These are phyloP conservation scores for Fragaria iinumae DNA, from an alignment of 306 rosid species.

Conservation along the genomic window DNA sequence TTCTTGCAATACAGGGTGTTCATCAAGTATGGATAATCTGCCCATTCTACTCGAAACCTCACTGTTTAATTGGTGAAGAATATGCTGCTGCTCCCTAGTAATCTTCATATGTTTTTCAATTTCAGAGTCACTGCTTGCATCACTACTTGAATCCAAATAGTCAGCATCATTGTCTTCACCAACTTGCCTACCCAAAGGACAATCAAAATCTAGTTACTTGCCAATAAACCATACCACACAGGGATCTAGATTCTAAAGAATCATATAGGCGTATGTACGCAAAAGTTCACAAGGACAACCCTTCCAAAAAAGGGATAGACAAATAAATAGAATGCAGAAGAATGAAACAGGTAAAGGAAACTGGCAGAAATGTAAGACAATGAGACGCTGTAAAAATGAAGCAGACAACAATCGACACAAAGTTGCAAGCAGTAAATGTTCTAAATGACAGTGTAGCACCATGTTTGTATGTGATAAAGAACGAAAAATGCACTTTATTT, in stretches of 20 bases:
- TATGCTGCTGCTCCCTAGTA: slow-evolving; percentile 29
- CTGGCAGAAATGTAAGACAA: background rate
- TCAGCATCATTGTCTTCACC: slow-evolving; percentile 65
- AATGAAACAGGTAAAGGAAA: background rate
- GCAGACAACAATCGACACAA: background rate
- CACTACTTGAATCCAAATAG: slow-evolving; percentile 75
- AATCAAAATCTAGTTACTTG: slow-evolving; percentile 18
- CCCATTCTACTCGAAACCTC: slow-evolving; percentile 36
- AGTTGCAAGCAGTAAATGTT: background rate
- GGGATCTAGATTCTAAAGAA: slow-evolving; percentile 1
- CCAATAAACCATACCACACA: background rate
- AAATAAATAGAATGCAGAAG: background rate
- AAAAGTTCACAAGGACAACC: background rate
- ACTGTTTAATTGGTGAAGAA: slow-evolving; percentile 31
- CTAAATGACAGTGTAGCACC: background rate
- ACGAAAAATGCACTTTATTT: background rate
- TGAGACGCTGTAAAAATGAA: background rate
- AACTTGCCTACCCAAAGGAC: slow-evolving; percentile 41
- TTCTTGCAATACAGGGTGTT: slow-evolving; percentile 38
- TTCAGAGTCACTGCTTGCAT: slow-evolving; percentile 71
- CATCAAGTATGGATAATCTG: slow-evolving; percentile 43
- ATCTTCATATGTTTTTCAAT: slow-evolving; percentile 37
- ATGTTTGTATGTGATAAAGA: background rate
- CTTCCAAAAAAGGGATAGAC: background rate
- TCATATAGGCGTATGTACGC: background rate